phyloP scores from a whole-genome alignment of 176 grass and related monocot species.

The Dactylis glomerata region DNA sequence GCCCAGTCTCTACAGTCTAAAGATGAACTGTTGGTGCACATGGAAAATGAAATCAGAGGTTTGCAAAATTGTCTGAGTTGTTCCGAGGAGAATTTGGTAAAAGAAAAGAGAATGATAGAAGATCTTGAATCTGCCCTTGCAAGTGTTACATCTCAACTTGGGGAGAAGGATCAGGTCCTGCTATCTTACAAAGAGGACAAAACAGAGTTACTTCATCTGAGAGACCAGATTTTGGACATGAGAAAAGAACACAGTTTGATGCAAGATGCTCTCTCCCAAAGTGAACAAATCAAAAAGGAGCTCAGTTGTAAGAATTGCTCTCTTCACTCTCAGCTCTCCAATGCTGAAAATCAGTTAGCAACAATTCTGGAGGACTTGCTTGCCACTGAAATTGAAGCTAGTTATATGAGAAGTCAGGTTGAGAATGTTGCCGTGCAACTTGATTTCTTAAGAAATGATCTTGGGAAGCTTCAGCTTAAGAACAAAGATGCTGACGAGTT shows the following conservation, averaged over 20 bases:
- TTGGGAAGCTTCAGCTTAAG: slow-evolving; percentile 49
- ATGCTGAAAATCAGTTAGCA: slow-evolving; percentile 57
- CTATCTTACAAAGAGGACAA: slow-evolving; percentile 71
- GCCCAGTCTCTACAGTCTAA: slow-evolving; percentile 59
- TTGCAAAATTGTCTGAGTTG: slow-evolving; percentile 44
- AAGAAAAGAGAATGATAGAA: slow-evolving; percentile 57
- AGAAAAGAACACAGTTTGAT: slow-evolving; percentile 62
- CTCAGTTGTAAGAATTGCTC: slow-evolving; percentile 42
- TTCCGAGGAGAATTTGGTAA: slow-evolving; percentile 36
- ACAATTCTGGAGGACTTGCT: slow-evolving; percentile 53
- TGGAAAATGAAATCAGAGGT: slow-evolving; percentile 71
- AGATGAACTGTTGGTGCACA: slow-evolving; percentile 47
- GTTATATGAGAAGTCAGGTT: slow-evolving; percentile 59
- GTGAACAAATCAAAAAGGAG: slow-evolving; percentile 60
- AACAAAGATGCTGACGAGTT: slow-evolving; percentile 36
- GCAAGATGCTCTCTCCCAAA: slow-evolving; percentile 57
- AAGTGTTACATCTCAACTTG: slow-evolving; percentile 62
- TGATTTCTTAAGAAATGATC: slow-evolving; percentile 45
- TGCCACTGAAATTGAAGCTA: slow-evolving; percentile 68
- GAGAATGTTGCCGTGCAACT: slow-evolving; percentile 43
- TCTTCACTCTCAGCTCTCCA: slow-evolving; percentile 37
- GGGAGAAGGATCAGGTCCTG: slow-evolving; percentile 63
- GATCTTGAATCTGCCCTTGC: slow-evolving; percentile 63
- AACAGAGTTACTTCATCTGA: slow-evolving; percentile 54
- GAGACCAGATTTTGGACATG: slow-evolving; percentile 44